phyloP scores from a whole-genome alignment of 129 eudicot genomes.

The Chrysanthemum seticuspe region DNA sequence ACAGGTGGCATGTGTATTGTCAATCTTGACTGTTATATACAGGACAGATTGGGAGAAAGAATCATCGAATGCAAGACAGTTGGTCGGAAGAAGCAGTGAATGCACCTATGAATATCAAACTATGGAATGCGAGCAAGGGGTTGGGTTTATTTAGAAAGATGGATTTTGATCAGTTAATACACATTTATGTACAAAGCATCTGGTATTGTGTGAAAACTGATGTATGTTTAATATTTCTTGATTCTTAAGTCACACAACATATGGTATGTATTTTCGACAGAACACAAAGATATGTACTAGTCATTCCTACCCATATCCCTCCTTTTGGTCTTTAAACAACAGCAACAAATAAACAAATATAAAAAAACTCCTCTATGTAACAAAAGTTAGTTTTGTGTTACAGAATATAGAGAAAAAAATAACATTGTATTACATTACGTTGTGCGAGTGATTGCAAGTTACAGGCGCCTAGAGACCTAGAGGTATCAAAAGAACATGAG shows the following conservation, averaged over 20 bases:
- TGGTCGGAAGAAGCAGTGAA: slow-evolving; percentile 56
- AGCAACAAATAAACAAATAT: not conserved
- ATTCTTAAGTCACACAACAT: slow-evolving; percentile 18
- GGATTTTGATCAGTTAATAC: slow-evolving; percentile 25
- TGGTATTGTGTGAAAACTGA: slow-evolving; percentile 13
- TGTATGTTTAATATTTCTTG: slow-evolving; percentile 12
- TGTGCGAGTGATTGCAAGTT: not conserved
- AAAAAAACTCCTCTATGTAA: not conserved
- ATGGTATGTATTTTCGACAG: slow-evolving; percentile 11
- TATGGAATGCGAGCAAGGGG: slow-evolving; percentile 57
- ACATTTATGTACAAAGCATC: slow-evolving; percentile 30
- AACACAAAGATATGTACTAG: not conserved
- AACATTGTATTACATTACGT: not conserved
- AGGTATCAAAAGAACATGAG: not conserved
- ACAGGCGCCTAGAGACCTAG: not conserved
- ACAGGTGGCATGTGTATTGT: slow-evolving; percentile 70
- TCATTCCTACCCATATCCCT: slow-evolving; percentile 9
- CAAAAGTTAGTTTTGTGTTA: not conserved
- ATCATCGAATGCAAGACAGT: slow-evolving; percentile 68
- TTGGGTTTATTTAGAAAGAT: slow-evolving; percentile 32
- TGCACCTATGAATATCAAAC: slow-evolving; percentile 22
- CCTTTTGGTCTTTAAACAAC: not conserved
- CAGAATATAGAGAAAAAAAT: not conserved
- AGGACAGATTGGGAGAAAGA: slow-evolving; percentile 86
- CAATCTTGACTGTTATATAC: slow-evolving; percentile 56